phyloP scores from a whole-genome alignment of 1,284 basidiomycete species.

The Malassezia dermatis region DNA sequence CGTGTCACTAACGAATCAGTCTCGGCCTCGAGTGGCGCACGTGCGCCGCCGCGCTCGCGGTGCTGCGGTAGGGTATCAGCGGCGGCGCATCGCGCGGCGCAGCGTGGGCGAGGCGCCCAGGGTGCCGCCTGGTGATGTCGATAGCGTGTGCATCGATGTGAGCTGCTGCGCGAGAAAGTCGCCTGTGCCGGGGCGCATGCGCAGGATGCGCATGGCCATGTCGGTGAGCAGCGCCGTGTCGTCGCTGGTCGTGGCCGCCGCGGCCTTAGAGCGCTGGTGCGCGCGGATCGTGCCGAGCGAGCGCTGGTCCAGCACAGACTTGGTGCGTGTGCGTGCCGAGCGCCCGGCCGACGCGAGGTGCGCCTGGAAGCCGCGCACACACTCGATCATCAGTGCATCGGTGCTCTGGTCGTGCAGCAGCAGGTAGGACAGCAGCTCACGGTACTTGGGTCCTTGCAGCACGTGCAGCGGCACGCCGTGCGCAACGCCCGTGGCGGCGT shows the following conservation, averaged over 20 bases:
- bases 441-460: slow-evolving; percentile 92
- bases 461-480: slow-evolving; percentile 62
- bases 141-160: slow-evolving; percentile 29
- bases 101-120: not conserved
- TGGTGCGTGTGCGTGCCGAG: slow-evolving; percentile 58
- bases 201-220: slow-evolving; percentile 38
- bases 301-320: slow-evolving; percentile 56
- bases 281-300: slow-evolving; percentile 94
- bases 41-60: not conserved
- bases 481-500: slow-evolving; percentile 62
- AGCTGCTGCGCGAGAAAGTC: slow-evolving; percentile 39
- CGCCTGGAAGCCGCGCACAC: slow-evolving; percentile 75
- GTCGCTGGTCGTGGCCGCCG: slow-evolving; percentile 46
- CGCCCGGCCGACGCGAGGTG: slow-evolving; percentile 21
- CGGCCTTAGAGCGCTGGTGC: slow-evolving; percentile 78
- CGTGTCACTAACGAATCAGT: not conserved
- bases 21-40: not conserved
- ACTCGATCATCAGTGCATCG: slow-evolving; percentile 59
- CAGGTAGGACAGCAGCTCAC: slow-evolving; percentile 52
- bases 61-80: not conserved
- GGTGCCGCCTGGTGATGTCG: not conserved
- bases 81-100: slow-evolving; percentile 1
- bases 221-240: slow-evolving; percentile 24
- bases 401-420: slow-evolving; percentile 41
- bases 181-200: slow-evolving; percentile 37